Evolutionary conservation across 345 rosid genomes (phyloP).

Genomic region (Syzygium aromaticum): DNA sequence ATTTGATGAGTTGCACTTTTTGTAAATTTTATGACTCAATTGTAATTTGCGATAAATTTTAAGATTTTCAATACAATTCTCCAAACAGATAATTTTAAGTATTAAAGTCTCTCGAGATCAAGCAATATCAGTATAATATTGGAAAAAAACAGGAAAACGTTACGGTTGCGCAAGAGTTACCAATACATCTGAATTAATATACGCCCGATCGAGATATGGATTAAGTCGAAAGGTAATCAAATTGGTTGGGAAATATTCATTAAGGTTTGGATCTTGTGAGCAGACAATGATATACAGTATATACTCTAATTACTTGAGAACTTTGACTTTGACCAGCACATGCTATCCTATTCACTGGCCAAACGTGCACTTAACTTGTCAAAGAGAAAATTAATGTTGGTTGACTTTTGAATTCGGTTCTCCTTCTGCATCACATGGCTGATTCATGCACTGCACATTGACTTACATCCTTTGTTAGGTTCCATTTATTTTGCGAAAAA

Average conservation of each 20-base stretch:
- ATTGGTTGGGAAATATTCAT: background rate
- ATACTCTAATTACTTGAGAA: background rate
- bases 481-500: too few species aligned
- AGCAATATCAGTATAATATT: background rate
- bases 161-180: background rate
- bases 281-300: background rate
- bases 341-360: background rate
- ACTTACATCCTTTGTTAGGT: background rate
- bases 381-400: too few species aligned
- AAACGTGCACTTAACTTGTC: too few species aligned
- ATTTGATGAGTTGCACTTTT: too few species aligned
- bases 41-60: too few species aligned
- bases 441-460: background rate
- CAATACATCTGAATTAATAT: background rate
- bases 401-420: background rate
- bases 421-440: background rate
- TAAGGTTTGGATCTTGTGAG: background rate
- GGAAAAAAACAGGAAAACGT: background rate
- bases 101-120: background rate
- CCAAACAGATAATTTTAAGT: background rate
- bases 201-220: background rate
- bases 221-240: background rate
- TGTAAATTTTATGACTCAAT: too few species aligned
- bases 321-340: background rate
- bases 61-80: too few species aligned